Evolutionary conservation across 495 filamentous ascomycete species (phyloP).

Genomic region (Parachaetomium inaequale): DNA sequence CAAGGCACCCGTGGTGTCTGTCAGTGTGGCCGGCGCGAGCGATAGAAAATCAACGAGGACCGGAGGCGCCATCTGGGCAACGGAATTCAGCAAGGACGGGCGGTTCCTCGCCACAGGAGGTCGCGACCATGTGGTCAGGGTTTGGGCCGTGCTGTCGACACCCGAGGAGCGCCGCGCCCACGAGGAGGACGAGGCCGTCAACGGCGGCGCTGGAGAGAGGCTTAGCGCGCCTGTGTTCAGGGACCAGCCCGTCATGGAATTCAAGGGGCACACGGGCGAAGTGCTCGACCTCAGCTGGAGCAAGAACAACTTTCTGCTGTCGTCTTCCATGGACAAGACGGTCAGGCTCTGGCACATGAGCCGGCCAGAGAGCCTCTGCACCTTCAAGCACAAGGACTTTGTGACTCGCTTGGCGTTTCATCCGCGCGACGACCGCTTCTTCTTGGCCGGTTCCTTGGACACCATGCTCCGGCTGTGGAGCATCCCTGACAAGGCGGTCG

Average conservation of each 20-base stretch:
- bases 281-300: slow-evolving; percentile 95
- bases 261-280: slow-evolving; percentile 79
- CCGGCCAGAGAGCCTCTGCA: slow-evolving; percentile 81
- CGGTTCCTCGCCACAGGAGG: slow-evolving; percentile 87
- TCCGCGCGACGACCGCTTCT: slow-evolving; percentile 92
- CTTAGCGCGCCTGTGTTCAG: slow-evolving; percentile 92
- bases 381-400: slow-evolving; percentile 95
- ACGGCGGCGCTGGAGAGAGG: slow-evolving; percentile 49
- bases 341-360: slow-evolving; percentile 92
- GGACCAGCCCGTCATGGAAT: slow-evolving; percentile 69
- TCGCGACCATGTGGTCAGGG: slow-evolving; percentile 77
- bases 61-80: slow-evolving; percentile 77
- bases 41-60: slow-evolving; percentile 33
- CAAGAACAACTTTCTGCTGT: slow-evolving; percentile 97
- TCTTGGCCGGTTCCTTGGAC: slow-evolving; percentile 89
- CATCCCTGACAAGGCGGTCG: slow-evolving; percentile 93
- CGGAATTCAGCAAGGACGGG: slow-evolving; percentile 90
- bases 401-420: slow-evolving; percentile 95
- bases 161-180: slow-evolving; percentile 70
- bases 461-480: slow-evolving; percentile 93
- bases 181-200: slow-evolving; percentile 65
- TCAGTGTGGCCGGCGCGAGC: slow-evolving; percentile 39
- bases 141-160: slow-evolving; percentile 87
- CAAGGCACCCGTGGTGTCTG: slow-evolving; percentile 35
- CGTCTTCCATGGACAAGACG: slow-evolving; percentile 97